Evolutionary conservation across 495 filamentous ascomycete species (phyloP).

Genomic region (Thermothielavioides terrestris): DNA sequence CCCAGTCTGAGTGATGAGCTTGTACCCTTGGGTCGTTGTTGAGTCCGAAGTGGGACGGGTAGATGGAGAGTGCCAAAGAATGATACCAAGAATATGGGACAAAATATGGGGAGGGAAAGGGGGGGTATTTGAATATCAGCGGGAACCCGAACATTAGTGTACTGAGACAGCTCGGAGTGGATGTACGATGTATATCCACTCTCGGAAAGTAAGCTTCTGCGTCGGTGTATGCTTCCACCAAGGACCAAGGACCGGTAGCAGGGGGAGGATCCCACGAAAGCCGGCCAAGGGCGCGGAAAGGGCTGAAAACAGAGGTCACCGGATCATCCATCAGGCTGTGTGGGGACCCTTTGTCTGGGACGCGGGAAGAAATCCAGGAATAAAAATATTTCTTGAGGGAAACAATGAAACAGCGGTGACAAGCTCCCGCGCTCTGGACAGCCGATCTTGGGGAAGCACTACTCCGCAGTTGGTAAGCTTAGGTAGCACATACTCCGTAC

Average conservation of each 20-base stretch:
- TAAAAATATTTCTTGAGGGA: slow-evolving; percentile 19
- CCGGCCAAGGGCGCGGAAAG: slow-evolving; percentile 19
- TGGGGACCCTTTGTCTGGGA: slow-evolving; percentile 23
- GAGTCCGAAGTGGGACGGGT: too few species aligned
- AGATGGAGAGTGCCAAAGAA: too few species aligned
- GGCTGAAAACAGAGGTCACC: slow-evolving; percentile 31
- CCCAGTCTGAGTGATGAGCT: too few species aligned
- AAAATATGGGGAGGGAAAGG: background rate
- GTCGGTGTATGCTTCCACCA: too few species aligned
- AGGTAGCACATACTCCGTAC: slow-evolving; percentile 14
- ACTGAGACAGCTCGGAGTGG: slow-evolving; percentile 1
- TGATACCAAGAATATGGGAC: background rate
- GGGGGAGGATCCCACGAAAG: slow-evolving; percentile 10
- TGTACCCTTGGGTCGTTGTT: too few species aligned
- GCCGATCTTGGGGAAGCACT: slow-evolving; percentile 20
- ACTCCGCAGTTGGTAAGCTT: slow-evolving; percentile 24
- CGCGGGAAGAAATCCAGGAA: slow-evolving; percentile 13
- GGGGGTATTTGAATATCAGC: slow-evolving; percentile 8
- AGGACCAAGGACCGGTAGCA: slow-evolving; percentile 7
- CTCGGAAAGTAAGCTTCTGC: slow-evolving; percentile 1
- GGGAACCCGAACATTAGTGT: too few species aligned
- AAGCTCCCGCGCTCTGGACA: slow-evolving; percentile 17
- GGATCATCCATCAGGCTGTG: slow-evolving; percentile 31
- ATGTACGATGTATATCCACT: slow-evolving; percentile 10
- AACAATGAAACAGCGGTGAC: slow-evolving; percentile 32